Evolutionary conservation across 2,329 filamentous ascomycete species (phyloP).

Genomic region (Sclerotiophoma versabilis): DNA sequence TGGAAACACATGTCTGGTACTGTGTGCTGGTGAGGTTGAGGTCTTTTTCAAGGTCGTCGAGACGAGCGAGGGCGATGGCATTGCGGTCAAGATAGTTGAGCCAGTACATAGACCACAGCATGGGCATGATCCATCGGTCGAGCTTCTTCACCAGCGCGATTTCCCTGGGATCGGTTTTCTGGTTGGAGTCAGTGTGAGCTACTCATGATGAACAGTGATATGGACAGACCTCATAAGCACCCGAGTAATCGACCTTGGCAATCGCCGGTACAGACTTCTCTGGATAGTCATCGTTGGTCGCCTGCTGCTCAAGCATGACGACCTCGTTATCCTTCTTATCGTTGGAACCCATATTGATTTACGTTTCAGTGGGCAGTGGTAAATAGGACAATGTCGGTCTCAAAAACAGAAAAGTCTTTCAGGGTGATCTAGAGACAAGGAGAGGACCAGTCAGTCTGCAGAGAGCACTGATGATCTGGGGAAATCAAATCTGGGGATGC

Average conservation of each 20-base stretch:
- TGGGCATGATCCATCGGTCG: constrained; percentile 71
- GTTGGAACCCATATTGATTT: constrained; percentile 23
- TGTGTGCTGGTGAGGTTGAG: constrained; percentile 63
- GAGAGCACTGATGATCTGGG: constrained; percentile 33
- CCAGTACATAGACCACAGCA: constrained; percentile 77
- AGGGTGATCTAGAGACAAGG: constrained; percentile 10
- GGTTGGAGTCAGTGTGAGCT: background rate
- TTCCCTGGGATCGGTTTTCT: constrained; percentile 44
- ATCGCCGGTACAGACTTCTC: constrained; percentile 31
- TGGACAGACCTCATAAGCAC: constrained; percentile 34
- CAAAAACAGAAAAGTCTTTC: background rate
- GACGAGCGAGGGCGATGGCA: constrained; percentile 71
- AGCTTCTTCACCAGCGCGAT: constrained; percentile 65
- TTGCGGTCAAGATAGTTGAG: constrained; percentile 75
- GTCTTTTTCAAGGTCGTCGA: constrained; percentile 68
- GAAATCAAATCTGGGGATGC: constrained; percentile 31
- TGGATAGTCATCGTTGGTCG: constrained; percentile 30
- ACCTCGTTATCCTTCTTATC: constrained; percentile 34
- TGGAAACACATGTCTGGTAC: constrained; percentile 61
- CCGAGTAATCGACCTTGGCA: constrained; percentile 43
- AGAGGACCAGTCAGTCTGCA: constrained; percentile 27
- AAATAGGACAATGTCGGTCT: background rate
- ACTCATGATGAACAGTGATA: too few species aligned
- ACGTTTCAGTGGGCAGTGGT: background rate
- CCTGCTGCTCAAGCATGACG: constrained; percentile 36